Conservation (phyloP, 257 asterid species). For the Perilla frutescens region DNA sequence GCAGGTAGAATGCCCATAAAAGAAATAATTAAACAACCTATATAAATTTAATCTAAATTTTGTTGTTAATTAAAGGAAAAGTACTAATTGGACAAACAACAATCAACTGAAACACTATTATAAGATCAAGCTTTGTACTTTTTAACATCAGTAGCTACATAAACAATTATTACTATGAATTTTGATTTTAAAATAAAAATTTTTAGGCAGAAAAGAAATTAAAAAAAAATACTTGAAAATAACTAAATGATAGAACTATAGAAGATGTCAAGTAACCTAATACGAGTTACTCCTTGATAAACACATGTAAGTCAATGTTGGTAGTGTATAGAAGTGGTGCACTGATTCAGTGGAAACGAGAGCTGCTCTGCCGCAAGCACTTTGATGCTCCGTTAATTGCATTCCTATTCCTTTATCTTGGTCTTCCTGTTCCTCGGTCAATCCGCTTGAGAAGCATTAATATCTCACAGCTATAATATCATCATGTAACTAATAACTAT, state of each 20-base stretch:
- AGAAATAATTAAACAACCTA: too few relatives aligned
- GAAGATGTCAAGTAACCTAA: constrained; percentile 4
- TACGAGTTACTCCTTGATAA: not conserved
- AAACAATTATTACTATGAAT: not conserved
- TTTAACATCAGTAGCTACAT: not conserved
- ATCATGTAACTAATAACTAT: not conserved
- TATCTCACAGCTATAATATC: not conserved
- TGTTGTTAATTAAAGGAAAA: not conserved
- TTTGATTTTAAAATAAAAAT: not conserved
- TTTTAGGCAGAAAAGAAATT: not conserved
- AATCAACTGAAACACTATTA: not conserved
- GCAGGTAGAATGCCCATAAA: not conserved
- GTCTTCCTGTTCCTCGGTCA: not conserved
- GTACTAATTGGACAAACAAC: not conserved
- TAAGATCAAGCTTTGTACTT: not conserved
- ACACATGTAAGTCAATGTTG: not conserved
- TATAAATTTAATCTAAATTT: not conserved
- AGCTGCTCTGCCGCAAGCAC: not conserved
- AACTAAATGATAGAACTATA: not conserved
- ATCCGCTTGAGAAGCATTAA: constrained; percentile 8
- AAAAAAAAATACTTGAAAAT: not conserved
- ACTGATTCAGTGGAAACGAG: not conserved
- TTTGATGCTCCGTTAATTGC: not conserved
- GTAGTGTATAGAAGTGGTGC: too few relatives aligned
- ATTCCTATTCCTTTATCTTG: not conserved